Evolutionary conservation across 2,329 filamentous ascomycete species (phyloP), one percentile per base, ranked within the genome.

Genomic region (Rugonectria rugulosa): DNA sequence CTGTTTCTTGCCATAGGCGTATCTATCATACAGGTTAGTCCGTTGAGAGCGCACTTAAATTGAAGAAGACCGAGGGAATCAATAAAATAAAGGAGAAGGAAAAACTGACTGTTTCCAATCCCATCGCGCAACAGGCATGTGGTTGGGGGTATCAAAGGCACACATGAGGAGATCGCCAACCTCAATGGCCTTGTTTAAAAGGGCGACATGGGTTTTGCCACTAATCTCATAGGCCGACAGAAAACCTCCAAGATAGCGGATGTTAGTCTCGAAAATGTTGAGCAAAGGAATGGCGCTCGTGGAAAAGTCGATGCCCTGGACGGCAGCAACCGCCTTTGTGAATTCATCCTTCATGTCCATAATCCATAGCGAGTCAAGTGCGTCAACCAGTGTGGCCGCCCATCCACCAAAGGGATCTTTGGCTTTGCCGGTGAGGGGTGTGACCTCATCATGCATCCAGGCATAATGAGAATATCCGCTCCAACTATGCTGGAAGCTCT

Each of bases 331-430:
- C 7, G 87, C 87, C 57, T 82, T 77, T 24, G 82, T 79, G 63
- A 90, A 90, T 53, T 90, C 87, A 1, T 81, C 76, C 63, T 81
- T 80, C 70, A 89, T 67, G 6, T 80, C 87, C 82, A 90, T 85
- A 55, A 90, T 87, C 86, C 86, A 90, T 11, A 90, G 72, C 15
- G 85, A 86, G 67, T 90, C 88, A 48, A 88, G 76, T 8, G 82
- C 75, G 67, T 88, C 86, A 27, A 88, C 83, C 59, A 88, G 71
- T 4, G 85, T 88, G 2, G 86, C 86, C 19, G 81, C 84, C 85
- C 85, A 88, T 14, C 86, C 86, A 20, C 83, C 84, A 70, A 87
- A 87, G 19, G 81, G 79, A 61, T 87, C 78, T 51, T 80, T 79
- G 46, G 70, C 73, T 14, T 70, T 65, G 20, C 80, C 83, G 7